Evolutionary conservation across 257 asterid genomes (phyloP).

Genomic region (Echites panduratus): DNA sequence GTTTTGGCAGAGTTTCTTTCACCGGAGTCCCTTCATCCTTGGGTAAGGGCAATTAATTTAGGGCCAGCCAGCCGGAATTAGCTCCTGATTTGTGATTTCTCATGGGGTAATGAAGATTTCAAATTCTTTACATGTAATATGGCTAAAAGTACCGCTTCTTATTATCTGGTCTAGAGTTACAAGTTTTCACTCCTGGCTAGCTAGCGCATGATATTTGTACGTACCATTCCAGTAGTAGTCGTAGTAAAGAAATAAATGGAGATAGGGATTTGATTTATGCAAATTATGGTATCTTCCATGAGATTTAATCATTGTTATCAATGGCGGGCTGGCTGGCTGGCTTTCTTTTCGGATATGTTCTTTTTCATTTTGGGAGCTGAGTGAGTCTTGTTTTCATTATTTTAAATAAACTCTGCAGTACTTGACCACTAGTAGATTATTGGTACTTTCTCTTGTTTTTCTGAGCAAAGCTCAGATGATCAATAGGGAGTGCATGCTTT

Average conservation of each 20-base stretch:
- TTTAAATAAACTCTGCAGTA: neutral
- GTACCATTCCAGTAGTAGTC: neutral
- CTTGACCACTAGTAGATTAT: neutral
- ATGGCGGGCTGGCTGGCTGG: no score
- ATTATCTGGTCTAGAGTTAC: no score
- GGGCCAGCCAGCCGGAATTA: no score
- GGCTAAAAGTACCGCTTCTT: no score
- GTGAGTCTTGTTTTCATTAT: neutral
- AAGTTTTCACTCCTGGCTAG: no score
- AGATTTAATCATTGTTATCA: no score
- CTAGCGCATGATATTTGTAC: neutral
- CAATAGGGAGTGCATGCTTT: neutral
- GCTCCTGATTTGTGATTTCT: neutral
- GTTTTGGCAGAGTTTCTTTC: slow-evolving; percentile 91
- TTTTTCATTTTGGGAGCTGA: no score
- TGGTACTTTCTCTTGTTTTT: neutral
- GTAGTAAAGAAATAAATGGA: neutral
- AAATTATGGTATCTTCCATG: neutral
- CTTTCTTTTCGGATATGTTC: no score
- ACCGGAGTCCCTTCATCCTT: slow-evolving; percentile 45
- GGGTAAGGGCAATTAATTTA: slow-evolving; percentile 31
- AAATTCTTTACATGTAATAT: neutral
- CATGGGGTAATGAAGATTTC: neutral
- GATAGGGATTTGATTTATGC: no score
- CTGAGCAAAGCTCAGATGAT: neutral